Conservation (phyloP, 371 early-diverging fungal genomes). For the Syncephalis plumigaleata region DNA sequence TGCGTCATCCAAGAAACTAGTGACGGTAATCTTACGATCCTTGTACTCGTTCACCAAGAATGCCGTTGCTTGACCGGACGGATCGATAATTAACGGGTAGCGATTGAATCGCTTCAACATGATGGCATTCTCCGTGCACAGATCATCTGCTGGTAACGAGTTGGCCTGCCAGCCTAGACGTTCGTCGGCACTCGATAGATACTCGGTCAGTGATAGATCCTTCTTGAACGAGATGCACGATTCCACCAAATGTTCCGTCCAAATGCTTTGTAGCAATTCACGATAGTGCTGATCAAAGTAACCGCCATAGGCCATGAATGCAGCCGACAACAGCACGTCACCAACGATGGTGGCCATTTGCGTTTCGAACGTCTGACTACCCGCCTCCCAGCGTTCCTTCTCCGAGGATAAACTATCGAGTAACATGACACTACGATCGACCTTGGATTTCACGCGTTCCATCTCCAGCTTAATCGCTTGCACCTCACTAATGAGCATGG, state of each 20-base stretch:
- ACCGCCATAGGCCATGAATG: constrained; percentile 91
- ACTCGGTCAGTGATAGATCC: constrained; percentile 78
- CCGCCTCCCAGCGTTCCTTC: constrained; percentile 81
- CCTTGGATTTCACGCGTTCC: constrained; percentile 84
- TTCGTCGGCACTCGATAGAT: constrained; percentile 85
- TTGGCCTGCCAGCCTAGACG: constrained; percentile 80
- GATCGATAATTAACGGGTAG: constrained; percentile 95
- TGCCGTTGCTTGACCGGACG: constrained; percentile 81
- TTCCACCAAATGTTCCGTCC: constrained; percentile 56
- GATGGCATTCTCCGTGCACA: constrained; percentile 93
- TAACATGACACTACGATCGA: constrained; percentile 78
- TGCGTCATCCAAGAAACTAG: constrained; percentile 93
- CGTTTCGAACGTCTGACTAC: constrained; percentile 79
- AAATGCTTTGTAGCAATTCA: constrained; percentile 52
- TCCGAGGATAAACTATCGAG: constrained; percentile 87
- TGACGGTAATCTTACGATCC: constrained; percentile 77
- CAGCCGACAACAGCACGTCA: constrained; percentile 84
- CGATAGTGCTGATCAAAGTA: constrained; percentile 95
- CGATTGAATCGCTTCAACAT: constrained; percentile 89
- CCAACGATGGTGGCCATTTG: constrained; percentile 98
- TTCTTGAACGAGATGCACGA: constrained; percentile 65
- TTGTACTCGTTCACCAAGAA: constrained; percentile 80
- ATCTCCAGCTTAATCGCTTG: constrained; percentile 87
- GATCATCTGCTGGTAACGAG: constrained; percentile 75
- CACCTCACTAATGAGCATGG: constrained; percentile 82